Base-by-base conservation (phyloP, 805 yeast genomes). In the Brettanomyces custersianus region DNA sequence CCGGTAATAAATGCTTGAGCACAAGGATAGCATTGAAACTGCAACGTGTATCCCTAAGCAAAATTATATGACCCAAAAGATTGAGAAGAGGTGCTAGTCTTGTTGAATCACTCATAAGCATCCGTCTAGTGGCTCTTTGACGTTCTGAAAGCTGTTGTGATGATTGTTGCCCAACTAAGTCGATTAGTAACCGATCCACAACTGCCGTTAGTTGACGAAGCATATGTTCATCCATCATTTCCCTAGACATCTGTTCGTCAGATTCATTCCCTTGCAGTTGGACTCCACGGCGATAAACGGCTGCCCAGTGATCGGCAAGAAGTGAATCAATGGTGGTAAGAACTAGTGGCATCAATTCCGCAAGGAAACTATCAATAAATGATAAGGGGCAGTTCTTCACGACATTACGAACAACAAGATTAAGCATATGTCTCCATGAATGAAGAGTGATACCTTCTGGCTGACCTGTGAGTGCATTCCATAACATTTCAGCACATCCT, bases 211-310 rank as follows among this genome's bases (percentile, higher is more conserved):
- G 70, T 55, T 92, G 97, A 46, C 98, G 68, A 40, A 90, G 63
- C 66, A 90, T 71, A 57, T 90, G 95, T 54, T 92, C 98, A 47
- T 90, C 96, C 83, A 92, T 80, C 94, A 92, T 92, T 53, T 92
- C 98, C 46, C 88, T 96, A n/a, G 92, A 80, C 49, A 90, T 66
- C 18, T 86, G 84, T 35, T 78, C 88, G 47, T 87, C 95, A 41
- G 77, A 80, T 37, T 59, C 63, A 30, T 56, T 55, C 1, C 77
- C 77, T 45, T 70, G 74, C 27, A 70, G 57, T 43, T 72, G 76
- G 26, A 73, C 50, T 3, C 81, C 80, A 22, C 70, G 75, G 36
- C 63, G 57, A 52, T 71, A 74, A 15, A 77, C 83, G 43, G 65
- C 66, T 20, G 68, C 74, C 98, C 98, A 92, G 53, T 72, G 79